Conservation (phyloP, 2,329 filamentous ascomycete genomes). For the Cladophialophora bantiana region DNA sequence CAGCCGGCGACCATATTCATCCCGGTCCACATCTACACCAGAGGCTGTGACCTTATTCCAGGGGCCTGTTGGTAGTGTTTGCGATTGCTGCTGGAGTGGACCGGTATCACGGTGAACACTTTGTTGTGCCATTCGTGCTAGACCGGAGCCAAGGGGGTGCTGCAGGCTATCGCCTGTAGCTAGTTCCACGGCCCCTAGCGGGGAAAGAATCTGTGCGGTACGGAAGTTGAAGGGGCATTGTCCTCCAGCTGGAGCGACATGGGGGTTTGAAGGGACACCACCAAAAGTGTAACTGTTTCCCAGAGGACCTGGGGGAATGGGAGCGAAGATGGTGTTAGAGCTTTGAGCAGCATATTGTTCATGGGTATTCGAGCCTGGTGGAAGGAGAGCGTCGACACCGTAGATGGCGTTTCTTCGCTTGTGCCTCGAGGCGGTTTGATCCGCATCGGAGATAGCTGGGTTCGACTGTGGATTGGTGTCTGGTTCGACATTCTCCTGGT, state of each 20-base stretch:
- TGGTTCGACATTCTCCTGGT: constrained; percentile 20
- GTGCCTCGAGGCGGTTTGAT: constrained; percentile 5
- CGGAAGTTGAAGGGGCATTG: constrained; percentile 15
- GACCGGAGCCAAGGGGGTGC: constrained; percentile 15
- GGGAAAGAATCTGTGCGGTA: background rate
- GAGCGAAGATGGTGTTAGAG: background rate
- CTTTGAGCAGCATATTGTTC: constrained; percentile 1
- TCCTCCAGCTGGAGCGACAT: constrained; percentile 13
- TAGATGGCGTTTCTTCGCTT: constrained; percentile 30
- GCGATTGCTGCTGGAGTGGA: constrained; percentile 5
- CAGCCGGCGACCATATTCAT: constrained; percentile 23
- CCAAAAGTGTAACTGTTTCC: constrained; percentile 24
- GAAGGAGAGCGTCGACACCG: constrained; percentile 28
- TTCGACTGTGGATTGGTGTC: background rate
- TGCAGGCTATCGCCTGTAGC: background rate
- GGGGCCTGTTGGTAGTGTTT: constrained; percentile 5
- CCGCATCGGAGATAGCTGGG: no score
- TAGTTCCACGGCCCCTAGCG: background rate
- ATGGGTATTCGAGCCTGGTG: constrained; percentile 11
- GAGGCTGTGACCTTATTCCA: background rate
- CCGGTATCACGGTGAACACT: background rate
- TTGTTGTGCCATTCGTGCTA: constrained; percentile 19
- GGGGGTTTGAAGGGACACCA: constrained; percentile 21
- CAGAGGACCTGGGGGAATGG: background rate
- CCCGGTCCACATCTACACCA: constrained; percentile 32